Evolutionary conservation across 2,329 filamentous ascomycete genomes (phyloP).

Genomic region (Arthrobotrys iridis): DNA sequence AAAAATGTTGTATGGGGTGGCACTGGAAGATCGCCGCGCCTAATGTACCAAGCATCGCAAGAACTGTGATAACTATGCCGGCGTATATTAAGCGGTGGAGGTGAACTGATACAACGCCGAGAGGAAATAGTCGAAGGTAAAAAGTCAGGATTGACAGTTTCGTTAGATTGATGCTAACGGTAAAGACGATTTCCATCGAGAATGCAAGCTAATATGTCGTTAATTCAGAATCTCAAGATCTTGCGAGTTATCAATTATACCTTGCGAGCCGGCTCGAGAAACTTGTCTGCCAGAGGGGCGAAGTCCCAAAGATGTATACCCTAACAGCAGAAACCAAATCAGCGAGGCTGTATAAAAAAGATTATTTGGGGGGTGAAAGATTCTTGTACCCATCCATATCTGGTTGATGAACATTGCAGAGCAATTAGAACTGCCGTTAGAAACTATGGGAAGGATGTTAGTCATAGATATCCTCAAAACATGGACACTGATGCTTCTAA

Average conservation of each 20-base stretch:
- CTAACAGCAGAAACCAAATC: conserved; percentile 1
- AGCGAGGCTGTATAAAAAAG: not conserved
- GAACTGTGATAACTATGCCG: conserved; percentile 23
- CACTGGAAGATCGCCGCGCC: conserved; percentile 46
- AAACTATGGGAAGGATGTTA: conserved; percentile 11
- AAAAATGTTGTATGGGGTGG: conserved; percentile 45
- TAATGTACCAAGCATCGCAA: conserved; percentile 40
- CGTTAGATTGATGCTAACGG: conserved; percentile 38
- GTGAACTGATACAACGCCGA: conserved; percentile 41
- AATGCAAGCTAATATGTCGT: conserved; percentile 39
- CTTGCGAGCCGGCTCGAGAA: conserved; percentile 38
- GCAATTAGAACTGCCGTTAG: conserved; percentile 15
- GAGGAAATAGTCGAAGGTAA: conserved; percentile 43
- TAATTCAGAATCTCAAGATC: not conserved
- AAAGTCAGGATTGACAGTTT: conserved; percentile 50
- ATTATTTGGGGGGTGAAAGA: not conserved
- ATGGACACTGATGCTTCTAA: not conserved
- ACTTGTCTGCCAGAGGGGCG: conserved; percentile 20
- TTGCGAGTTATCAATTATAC: not conserved
- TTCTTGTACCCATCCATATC: conserved; percentile 33
- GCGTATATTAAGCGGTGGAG: conserved; percentile 41
- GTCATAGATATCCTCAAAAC: not conserved
- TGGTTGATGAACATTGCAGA: conserved; percentile 35
- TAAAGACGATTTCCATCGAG: conserved; percentile 42
- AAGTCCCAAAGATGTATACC: conserved; percentile 50